A percentile compares a stretch with the other conserved stretches of the same genome.
phyloP scores from a whole-genome alignment of 495 filamentous ascomycete genomes.

The Hamigera avellanea region DNA sequence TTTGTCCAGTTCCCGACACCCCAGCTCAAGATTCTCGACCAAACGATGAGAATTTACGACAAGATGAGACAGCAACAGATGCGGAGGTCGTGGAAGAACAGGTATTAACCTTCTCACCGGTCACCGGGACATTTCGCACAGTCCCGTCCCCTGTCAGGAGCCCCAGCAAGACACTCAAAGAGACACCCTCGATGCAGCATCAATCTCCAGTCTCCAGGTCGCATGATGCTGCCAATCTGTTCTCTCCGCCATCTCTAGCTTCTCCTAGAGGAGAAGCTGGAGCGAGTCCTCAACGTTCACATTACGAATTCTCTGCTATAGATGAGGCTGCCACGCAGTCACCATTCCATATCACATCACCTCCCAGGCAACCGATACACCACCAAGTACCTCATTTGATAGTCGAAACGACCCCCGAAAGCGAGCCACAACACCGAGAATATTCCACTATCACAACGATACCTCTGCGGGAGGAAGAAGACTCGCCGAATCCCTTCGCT shows the following conservation, averaged over 20 bases:
- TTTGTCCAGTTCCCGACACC: background rate
- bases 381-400: no score
- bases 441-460: constrained; percentile 20
- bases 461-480: constrained; percentile 18
- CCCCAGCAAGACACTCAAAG: constrained; percentile 11
- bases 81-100: constrained; percentile 19
- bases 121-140: constrained; percentile 37
- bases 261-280: no score
- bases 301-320: background rate
- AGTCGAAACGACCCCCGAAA: background rate
- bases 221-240: background rate
- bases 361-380: no score
- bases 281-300: no score
- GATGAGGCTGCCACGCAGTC: no score
- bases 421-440: constrained; percentile 1
- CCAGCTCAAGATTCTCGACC: background rate
- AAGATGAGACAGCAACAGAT: constrained; percentile 16
- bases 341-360: no score
- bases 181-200: constrained; percentile 4
- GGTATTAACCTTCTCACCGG: constrained; percentile 35
- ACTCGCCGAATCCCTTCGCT: constrained; percentile 13
- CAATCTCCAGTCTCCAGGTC: constrained; percentile 2
- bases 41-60: constrained; percentile 14
- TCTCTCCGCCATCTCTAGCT: no score
- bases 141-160: constrained; percentile 28